These are phyloP conservation scores for Periconia sp. DNA, from an alignment of 2,329 filamentous ascomycete genomes.

Conservation along the genomic window DNA sequence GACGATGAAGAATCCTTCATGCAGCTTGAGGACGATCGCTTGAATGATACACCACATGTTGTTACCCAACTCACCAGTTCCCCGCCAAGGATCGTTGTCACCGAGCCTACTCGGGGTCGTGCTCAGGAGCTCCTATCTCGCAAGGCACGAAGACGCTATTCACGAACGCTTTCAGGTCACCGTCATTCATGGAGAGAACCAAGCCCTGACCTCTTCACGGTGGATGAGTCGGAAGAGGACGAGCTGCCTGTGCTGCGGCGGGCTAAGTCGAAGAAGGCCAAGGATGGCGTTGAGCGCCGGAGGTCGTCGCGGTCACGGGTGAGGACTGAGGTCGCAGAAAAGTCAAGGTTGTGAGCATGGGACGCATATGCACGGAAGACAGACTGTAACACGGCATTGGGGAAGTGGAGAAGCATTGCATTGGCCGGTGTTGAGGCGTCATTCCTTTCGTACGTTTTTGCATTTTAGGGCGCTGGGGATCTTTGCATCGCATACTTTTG, in stretches of 20 bases:
- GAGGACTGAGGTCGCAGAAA: constrained; percentile 33
- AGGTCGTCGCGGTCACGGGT: constrained; percentile 38
- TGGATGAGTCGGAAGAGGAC: constrained; percentile 49
- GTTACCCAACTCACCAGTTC: constrained; percentile 32
- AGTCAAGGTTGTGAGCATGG: constrained; percentile 34
- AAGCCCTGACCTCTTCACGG: constrained; percentile 49
- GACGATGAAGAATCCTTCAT: constrained; percentile 47
- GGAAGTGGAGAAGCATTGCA: constrained; percentile 23
- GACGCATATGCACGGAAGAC: constrained; percentile 1
- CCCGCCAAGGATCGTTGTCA: constrained; percentile 32
- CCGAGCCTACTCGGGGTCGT: constrained; percentile 43
- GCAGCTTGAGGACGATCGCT: constrained; percentile 42
- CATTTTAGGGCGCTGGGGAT: constrained; percentile 31
- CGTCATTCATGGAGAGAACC: constrained; percentile 51
- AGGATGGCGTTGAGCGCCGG: constrained; percentile 42
- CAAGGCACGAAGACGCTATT: constrained; percentile 38
- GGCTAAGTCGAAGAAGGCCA: constrained; percentile 38
- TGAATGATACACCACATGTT: constrained; percentile 36
- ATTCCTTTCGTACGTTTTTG: constrained; percentile 14
- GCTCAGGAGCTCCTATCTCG: constrained; percentile 42
- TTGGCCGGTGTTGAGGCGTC: constrained; percentile 33
- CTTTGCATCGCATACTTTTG: constrained; percentile 9
- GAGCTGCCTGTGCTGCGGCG: constrained; percentile 31
- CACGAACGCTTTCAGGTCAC: constrained; percentile 46
- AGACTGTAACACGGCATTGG: constrained; percentile 10